phyloP scores from a whole-genome alignment of 768 basidiomycete species.

The Calocybe indica region DNA sequence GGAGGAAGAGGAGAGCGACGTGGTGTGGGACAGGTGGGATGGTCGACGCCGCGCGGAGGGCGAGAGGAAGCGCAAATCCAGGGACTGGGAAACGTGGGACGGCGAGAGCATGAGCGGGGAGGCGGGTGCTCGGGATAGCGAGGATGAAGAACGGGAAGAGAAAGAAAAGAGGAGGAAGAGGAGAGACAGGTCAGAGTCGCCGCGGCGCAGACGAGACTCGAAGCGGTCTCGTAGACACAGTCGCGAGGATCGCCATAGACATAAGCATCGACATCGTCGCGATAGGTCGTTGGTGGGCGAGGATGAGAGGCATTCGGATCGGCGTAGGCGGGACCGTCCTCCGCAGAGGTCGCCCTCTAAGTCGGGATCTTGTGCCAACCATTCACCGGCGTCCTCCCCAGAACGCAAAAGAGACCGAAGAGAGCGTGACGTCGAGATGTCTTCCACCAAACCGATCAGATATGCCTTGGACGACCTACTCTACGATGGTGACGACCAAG shows the following conservation, averaged over 20 bases:
- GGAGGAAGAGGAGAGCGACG: conserved; percentile 13
- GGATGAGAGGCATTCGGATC: background rate
- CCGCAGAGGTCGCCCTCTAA: too few species aligned
- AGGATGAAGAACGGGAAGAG: conserved; percentile 15
- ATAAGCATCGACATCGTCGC: conserved; percentile 4
- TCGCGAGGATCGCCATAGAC: conserved; percentile 5
- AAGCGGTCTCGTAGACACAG: conserved; percentile 16
- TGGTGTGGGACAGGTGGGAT: conserved; percentile 49
- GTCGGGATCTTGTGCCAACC: too few species aligned
- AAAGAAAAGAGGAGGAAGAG: conserved; percentile 15
- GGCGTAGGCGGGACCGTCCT: background rate
- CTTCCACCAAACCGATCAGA: background rate
- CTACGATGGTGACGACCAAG: background rate
- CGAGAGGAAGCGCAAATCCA: conserved; percentile 37
- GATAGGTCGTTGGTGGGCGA: background rate
- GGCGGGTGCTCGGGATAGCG: conserved; percentile 4
- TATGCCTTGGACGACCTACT: conserved; percentile 1
- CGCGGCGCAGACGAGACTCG: conserved; percentile 18
- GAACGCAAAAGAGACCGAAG: too few species aligned
- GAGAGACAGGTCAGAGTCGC: conserved; percentile 8
- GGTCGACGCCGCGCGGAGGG: conserved; percentile 30
- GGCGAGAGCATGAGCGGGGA: conserved; percentile 34
- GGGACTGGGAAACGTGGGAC: conserved; percentile 48
- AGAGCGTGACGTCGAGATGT: too few species aligned
- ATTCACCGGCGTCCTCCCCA: too few species aligned